Percentiles rank a stretch among this genome's conserved stretches.
These are phyloP conservation scores for Alternaria dauci DNA, from an alignment of 2,329 filamentous ascomycete genomes.

Conservation along the genomic window DNA sequence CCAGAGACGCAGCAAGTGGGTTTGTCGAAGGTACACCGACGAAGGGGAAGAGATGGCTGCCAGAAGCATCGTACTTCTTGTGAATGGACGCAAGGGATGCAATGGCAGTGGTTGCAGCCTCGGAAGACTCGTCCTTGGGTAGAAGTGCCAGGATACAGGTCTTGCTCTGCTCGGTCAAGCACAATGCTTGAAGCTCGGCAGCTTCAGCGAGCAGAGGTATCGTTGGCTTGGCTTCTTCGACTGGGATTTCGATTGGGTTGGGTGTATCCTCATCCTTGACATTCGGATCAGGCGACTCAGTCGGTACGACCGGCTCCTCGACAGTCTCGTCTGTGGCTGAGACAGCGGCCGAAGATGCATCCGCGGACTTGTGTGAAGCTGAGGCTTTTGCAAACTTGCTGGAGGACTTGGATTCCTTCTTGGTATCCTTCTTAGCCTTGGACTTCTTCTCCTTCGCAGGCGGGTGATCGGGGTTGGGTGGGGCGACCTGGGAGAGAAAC, in stretches of 20 bases:
- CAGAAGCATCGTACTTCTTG: conserved; percentile 73
- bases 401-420: conserved; percentile 57
- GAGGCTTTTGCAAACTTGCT: conserved; percentile 62
- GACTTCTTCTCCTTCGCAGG: conserved; percentile 58
- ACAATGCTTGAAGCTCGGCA: conserved; percentile 72
- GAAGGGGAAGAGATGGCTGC: conserved; percentile 81
- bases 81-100: conserved; percentile 74
- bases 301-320: conserved; percentile 59
- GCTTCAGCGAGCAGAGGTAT: conserved; percentile 72
- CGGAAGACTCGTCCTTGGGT: conserved; percentile 55
- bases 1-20: conserved; percentile 63
- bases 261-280: conserved; percentile 55
- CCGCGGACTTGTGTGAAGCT: conserved; percentile 60
- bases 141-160: conserved; percentile 78
- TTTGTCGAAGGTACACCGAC: conserved; percentile 74
- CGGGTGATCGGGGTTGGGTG: conserved; percentile 80
- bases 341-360: conserved; percentile 57
- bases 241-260: conserved; percentile 61
- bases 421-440: conserved; percentile 54
- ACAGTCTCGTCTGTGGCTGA: conserved; percentile 61
- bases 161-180: conserved; percentile 76
- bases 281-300: conserved; percentile 63
- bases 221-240: conserved; percentile 62
- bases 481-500: conserved; percentile 81
- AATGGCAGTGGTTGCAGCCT: conserved; percentile 53